These are phyloP conservation scores for Huntiella moniliformis DNA, from an alignment of 2,329 filamentous ascomycete genomes.

Conservation along the genomic window DNA sequence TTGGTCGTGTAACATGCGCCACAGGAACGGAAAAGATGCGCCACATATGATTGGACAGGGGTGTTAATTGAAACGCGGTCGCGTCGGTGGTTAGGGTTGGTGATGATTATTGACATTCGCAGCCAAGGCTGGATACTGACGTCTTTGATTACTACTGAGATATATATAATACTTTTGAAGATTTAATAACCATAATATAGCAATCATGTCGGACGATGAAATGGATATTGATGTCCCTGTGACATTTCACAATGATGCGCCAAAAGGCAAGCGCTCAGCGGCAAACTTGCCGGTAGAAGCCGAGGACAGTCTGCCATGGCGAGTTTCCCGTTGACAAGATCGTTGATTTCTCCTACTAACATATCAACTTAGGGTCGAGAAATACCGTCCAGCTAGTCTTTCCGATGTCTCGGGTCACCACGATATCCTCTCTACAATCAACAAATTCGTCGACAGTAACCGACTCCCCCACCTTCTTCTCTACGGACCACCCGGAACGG, in stretches of 20 bases:
- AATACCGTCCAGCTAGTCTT: conserved; percentile 78
- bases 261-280: conserved; percentile 78
- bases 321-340: conserved; percentile 13
- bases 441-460: conserved; percentile 91
- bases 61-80: too few species aligned
- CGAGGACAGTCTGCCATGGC: conserved; percentile 89
- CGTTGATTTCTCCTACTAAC: neutral
- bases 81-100: neutral
- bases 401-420: conserved; percentile 91
- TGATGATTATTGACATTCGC: neutral
- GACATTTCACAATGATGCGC: conserved; percentile 55
- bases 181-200: neutral
- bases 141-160: too few species aligned
- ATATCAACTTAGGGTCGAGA: conserved; percentile 58
- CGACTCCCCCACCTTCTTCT: conserved; percentile 86
- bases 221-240: conserved; percentile 41
- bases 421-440: conserved; percentile 93
- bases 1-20: too few species aligned
- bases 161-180: too few species aligned
- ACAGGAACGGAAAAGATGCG: too few species aligned
- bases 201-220: conserved; percentile 40
- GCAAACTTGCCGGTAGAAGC: conserved; percentile 88
- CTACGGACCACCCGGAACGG: conserved; percentile 89
- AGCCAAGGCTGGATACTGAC: too few species aligned
- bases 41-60: too few species aligned